Percentiles rank a stretch among this genome's conserved stretches.
Evolutionary conservation across 2,329 filamentous ascomycete species (phyloP).

Genomic region (Fusarium paranaense): DNA sequence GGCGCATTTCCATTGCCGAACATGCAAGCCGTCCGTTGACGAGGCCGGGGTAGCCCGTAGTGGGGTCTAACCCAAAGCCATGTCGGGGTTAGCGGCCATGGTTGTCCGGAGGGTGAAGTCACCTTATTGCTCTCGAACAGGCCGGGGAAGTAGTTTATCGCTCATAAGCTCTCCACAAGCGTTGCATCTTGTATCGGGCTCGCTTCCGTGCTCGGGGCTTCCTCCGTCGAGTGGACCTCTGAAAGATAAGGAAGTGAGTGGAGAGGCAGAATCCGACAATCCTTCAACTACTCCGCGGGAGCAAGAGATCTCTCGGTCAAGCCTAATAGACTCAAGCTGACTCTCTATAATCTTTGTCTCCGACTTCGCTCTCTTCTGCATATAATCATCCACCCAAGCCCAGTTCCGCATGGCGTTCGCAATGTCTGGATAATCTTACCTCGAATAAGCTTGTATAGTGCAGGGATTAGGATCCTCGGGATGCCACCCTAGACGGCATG

Average conservation of each 20-base stretch:
- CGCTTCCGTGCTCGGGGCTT: not conserved
- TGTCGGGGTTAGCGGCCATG: not conserved
- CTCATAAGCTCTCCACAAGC: not conserved
- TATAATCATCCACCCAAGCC: not conserved
- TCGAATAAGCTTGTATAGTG: not conserved
- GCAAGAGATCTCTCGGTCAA: not conserved
- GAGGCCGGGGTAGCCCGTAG: not conserved
- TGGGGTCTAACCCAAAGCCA: not conserved
- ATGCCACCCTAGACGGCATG: not conserved
- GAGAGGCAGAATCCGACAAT: not conserved
- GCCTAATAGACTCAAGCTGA: not conserved
- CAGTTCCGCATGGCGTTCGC: not conserved
- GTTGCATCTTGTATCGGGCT: not conserved
- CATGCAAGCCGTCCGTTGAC: constrained; percentile 2
- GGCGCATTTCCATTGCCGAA: not conserved
- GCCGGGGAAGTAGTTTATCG: not conserved
- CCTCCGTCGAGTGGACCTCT: not conserved
- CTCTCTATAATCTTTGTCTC: not conserved
- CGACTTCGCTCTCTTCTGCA: not conserved
- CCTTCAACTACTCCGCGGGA: not conserved
- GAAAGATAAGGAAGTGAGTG: not conserved
- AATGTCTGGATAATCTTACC: not conserved
- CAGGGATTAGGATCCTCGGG: not conserved
- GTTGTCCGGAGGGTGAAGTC: not conserved
- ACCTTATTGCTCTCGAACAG: not conserved